Evolutionary conservation across 192 early-diverging fungal species (phyloP).

Genomic region (Backusella westeae): DNA sequence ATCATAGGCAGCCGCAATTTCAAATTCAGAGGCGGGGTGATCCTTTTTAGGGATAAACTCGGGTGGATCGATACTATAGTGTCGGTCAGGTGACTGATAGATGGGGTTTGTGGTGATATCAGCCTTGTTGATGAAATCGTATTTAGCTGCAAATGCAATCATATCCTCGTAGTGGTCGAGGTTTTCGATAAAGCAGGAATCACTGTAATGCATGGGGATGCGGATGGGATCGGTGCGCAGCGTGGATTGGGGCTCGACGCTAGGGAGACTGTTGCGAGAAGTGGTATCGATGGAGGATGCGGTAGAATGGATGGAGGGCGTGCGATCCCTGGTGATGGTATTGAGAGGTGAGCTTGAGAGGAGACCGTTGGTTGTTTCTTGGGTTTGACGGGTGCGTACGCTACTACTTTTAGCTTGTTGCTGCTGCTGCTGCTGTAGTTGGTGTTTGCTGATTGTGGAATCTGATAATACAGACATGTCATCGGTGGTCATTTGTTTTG

Average conservation of each 20-base stretch:
- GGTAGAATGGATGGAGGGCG: constrained; percentile 34
- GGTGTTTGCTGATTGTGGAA: background rate
- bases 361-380: constrained; percentile 8
- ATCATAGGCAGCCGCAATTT: constrained; percentile 51
- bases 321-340: constrained; percentile 15
- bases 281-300: constrained; percentile 22
- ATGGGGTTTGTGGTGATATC: constrained; percentile 6
- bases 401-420: background rate
- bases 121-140: constrained; percentile 36
- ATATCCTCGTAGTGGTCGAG: constrained; percentile 51
- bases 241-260: constrained; percentile 28
- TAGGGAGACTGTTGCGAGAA: background rate
- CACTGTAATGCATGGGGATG: constrained; percentile 37
- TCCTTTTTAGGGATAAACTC: background rate
- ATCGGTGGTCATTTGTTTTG: background rate
- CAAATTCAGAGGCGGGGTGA: constrained; percentile 21
- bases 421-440: background rate
- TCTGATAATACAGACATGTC: background rate
- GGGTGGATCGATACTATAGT: constrained; percentile 25
- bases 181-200: constrained; percentile 48
- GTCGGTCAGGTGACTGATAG: background rate
- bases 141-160: constrained; percentile 46
- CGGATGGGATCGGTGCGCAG: constrained; percentile 52
- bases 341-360: background rate
- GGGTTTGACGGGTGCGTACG: constrained; percentile 1